Base-by-base conservation (phyloP, 345 rosid genomes). In the Bruguiera parviflora region DNA sequence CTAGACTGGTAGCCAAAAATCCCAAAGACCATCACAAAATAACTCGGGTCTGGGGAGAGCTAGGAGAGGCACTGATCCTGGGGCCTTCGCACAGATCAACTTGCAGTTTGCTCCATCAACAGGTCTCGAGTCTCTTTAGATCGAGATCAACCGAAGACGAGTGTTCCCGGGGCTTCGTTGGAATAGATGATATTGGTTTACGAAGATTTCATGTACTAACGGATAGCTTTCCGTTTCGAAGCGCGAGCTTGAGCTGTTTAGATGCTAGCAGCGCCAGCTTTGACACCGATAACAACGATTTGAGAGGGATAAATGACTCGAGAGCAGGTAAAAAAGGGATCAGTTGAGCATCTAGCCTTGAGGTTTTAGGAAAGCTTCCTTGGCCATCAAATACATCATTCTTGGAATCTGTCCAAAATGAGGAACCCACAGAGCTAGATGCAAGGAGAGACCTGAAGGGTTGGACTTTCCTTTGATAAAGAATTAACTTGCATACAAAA, bases 11-110 rank as follows among this genome's bases (percentile, higher is more conserved):
- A 0, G 86, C 61, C 6, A 72, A 76, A 61, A 53, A 11, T 8
- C 88, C 91, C 2, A 83, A 78, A 68, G 72, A 82, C 55, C 82
- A 84, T 20, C 91, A 86, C 1, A 78, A 84, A 13, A 84, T 86
- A 85, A 72, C 79, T 51, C 81, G 68, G 65, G 86, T 86, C 35
- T 79, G 78, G 78, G 77, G 77, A 72, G 84, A 88, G 71, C 79
- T 86, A 2, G 84, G 82, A 65, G 70, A 76, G 33, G 82, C 84
- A 8, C 73, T 84, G 73, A 29, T 61, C 72, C 15, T 65, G 58
- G 53, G 70, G 53, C 19, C 47, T 71, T 24, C 27, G 46, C 46
- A 2, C 46, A 39, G 46, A 43, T 43, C 18, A 8, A 37, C 43
- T 37, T 37, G 43, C 43, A 9, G 46, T 24, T 58, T 29, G 20